Percentiles rank a stretch among this genome's conserved stretches.
Evolutionary conservation across 2,329 filamentous ascomycete genomes (phyloP).

Genomic region (Nothophoma quercina): DNA sequence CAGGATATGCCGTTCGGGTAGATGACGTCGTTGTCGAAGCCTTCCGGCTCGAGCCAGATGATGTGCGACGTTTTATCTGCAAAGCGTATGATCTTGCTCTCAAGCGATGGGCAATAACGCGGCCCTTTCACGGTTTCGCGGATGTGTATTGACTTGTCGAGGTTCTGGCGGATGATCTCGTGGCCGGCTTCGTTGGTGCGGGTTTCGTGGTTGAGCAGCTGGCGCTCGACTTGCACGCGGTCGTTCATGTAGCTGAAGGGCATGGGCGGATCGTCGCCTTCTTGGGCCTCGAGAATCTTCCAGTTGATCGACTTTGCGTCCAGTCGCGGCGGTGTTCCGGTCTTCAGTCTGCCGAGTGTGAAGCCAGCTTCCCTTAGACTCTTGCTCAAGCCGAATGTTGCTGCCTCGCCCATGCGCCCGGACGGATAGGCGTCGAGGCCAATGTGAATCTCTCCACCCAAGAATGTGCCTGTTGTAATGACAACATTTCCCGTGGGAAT

Average conservation of each 20-base stretch:
- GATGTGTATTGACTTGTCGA: conserved; percentile 97
- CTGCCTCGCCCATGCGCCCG: conserved; percentile 91
- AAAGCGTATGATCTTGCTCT: conserved; percentile 93
- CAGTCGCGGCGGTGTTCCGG: conserved; percentile 89
- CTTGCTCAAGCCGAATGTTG: conserved; percentile 90
- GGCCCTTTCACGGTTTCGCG: conserved; percentile 94
- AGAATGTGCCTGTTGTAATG: conserved; percentile 95
- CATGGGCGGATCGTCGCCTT: conserved; percentile 82
- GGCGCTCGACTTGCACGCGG: conserved; percentile 76
- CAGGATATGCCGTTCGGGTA: conserved; percentile 98
- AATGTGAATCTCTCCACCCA: conserved; percentile 96
- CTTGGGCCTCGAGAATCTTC: conserved; percentile 72
- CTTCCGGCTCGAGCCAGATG: conserved; percentile 97
- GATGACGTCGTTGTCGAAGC: conserved; percentile 85
- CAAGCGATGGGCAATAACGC: conserved; percentile 92
- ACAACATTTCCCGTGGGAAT: conserved; percentile 82
- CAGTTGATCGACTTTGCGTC: conserved; percentile 85
- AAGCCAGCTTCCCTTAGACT: conserved; percentile 90
- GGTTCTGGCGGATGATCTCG: conserved; percentile 82
- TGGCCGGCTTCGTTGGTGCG: conserved; percentile 86
- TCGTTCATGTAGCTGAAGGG: conserved; percentile 94
- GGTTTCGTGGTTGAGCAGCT: conserved; percentile 86
- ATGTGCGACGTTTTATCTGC: conserved; percentile 81
- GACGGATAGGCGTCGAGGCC: conserved; percentile 84
- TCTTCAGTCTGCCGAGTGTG: conserved; percentile 88